phyloP scores from a whole-genome alignment of 2,329 filamentous ascomycete species.

The Phialophora macrospora region DNA sequence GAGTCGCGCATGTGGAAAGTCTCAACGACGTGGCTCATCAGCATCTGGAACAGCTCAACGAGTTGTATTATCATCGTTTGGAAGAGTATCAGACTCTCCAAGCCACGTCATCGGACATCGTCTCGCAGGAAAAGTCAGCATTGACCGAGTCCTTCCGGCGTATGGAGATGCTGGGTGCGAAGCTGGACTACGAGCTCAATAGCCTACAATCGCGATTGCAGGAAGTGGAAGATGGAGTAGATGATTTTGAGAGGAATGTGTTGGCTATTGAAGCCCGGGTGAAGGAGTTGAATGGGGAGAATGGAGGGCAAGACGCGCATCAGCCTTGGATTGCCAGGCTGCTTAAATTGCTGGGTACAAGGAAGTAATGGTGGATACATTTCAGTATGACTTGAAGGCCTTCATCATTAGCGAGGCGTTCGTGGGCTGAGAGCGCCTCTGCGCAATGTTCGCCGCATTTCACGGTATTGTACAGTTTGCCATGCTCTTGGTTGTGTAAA shows the following conservation, averaged over 20 bases:
- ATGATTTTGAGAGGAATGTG: conserved; percentile 79
- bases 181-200: conserved; percentile 89
- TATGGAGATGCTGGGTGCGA: conserved; percentile 78
- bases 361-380: conserved; percentile 13
- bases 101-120: conserved; percentile 68
- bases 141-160: conserved; percentile 76
- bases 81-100: conserved; percentile 72
- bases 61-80: conserved; percentile 70
- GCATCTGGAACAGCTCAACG: conserved; percentile 69
- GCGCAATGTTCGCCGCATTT: neutral
- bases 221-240: conserved; percentile 83
- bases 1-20: conserved; percentile 55
- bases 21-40: conserved; percentile 67
- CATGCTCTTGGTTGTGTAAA: neutral
- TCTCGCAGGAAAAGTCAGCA: conserved; percentile 70
- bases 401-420: neutral
- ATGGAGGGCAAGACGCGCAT: conserved; percentile 9
- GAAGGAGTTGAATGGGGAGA: conserved; percentile 65
- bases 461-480: conserved; percentile 1
- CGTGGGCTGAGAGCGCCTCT: neutral
- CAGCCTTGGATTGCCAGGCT: conserved; percentile 29
- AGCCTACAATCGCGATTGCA: conserved; percentile 78
- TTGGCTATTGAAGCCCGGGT: conserved; percentile 70
- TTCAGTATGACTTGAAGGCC: neutral
- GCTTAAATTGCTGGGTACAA: conserved; percentile 27